These are phyloP conservation scores for Wickerhamiella sergipiensis DNA, from an alignment of 805 yeast species.

Conservation along the genomic window DNA sequence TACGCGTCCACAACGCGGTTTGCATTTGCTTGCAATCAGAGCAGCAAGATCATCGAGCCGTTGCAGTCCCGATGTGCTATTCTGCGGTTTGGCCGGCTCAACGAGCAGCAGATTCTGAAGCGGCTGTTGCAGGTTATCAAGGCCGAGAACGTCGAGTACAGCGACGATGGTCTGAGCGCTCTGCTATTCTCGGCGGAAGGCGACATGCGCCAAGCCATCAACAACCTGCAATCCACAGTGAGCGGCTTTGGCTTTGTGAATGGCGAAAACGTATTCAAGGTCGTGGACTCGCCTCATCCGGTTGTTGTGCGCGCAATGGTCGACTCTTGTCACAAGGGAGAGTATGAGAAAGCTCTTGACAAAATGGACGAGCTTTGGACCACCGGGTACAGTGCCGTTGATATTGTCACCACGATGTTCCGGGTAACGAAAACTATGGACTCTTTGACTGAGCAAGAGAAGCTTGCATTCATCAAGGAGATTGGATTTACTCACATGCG, in stretches of 20 bases:
- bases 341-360: constrained; percentile 53
- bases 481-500: constrained; percentile 90
- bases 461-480: constrained; percentile 68
- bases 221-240: constrained; percentile 83
- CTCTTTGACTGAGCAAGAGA: constrained; percentile 49
- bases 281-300: constrained; percentile 96
- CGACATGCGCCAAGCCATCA: constrained; percentile 96
- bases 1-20: constrained; percentile 92
- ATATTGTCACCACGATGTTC: constrained; percentile 81
- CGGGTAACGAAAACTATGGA: constrained; percentile 69
- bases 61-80: constrained; percentile 94
- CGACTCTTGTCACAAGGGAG: constrained; percentile 27
- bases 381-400: constrained; percentile 87
- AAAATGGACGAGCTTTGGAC: constrained; percentile 62
- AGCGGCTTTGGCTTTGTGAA: constrained; percentile 90
- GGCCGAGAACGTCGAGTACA: constrained; percentile 57
- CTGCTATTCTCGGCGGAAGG: constrained; percentile 93
- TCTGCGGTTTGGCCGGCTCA: constrained; percentile 63
- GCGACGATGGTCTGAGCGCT: constrained; percentile 87
- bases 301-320: constrained; percentile 62
- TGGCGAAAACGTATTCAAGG: constrained; percentile 83
- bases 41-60: constrained; percentile 91
- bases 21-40: constrained; percentile 96
- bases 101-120: constrained; percentile 73
- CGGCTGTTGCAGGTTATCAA: constrained; percentile 60